A percentile compares a stretch with the other conserved stretches of the same genome.
Conservation (phyloP, 352 stramenopile genomes). For the Hyaloperonospora brassicae region DNA sequence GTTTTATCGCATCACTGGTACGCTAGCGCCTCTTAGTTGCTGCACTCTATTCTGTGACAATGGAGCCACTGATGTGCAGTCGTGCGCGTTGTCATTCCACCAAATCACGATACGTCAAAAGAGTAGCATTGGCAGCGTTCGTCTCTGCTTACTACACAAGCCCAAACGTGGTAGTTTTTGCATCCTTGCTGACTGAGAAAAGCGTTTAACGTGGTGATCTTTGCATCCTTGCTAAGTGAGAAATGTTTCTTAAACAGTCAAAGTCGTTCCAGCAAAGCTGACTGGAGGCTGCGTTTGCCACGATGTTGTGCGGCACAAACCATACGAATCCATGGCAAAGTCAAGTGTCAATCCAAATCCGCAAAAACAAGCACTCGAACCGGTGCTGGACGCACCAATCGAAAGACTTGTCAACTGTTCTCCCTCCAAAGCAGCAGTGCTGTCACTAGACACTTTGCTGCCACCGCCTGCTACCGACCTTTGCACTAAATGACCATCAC, state of each 20-base stretch:
- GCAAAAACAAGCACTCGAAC: slow-evolving; percentile 34
- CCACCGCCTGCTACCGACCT: not conserved
- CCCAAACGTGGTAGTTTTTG: not conserved
- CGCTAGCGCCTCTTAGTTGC: slow-evolving; percentile 19
- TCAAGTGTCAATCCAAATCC: not conserved
- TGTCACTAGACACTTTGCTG: not conserved
- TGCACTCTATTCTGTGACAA: slow-evolving; percentile 44
- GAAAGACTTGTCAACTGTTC: slow-evolving; percentile 24
- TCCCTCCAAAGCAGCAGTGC: slow-evolving; percentile 18
- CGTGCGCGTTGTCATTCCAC: slow-evolving; percentile 34
- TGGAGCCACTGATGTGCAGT: slow-evolving; percentile 25
- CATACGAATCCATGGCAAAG: slow-evolving; percentile 24
- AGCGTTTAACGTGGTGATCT: slow-evolving; percentile 11
- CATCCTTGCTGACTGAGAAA: slow-evolving; percentile 1
- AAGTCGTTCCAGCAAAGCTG: slow-evolving; percentile 44
- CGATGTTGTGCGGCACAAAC: slow-evolving; percentile 49
- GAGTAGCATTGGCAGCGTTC: slow-evolving; percentile 1
- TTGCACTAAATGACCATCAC: slow-evolving; percentile 5
- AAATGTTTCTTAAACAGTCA: slow-evolving; percentile 19
- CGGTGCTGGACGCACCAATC: slow-evolving; percentile 27
- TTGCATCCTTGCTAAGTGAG: not conserved
- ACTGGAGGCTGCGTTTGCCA: slow-evolving; percentile 40
- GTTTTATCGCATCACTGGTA: slow-evolving; percentile 12
- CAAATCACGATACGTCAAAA: slow-evolving; percentile 42
- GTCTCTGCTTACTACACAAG: slow-evolving; percentile 8